Evolutionary conservation across 352 stramenopile genomes (phyloP), one percentile per base, ranked within the genome.

Genomic region (Pythium graminicola): DNA sequence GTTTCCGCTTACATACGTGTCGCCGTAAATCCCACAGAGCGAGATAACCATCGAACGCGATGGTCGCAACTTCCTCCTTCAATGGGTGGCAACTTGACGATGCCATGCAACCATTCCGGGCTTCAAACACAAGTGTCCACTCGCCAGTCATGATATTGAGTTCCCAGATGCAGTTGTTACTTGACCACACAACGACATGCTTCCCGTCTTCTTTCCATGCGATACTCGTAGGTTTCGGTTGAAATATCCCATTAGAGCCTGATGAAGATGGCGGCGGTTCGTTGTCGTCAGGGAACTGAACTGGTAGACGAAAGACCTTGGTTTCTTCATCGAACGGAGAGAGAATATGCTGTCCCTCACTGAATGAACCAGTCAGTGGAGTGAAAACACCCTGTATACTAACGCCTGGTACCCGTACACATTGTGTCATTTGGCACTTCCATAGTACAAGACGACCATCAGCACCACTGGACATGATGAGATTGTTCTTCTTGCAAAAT

Each of bases 121-220:
- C 70, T 63, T 89, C 75, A 58, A 83, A 79, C 1, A 86, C 35
- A 6, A 85, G 35, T 20, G 46, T 57, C 75, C 78, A 89, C 35
- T 75, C 62, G 13, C 72, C 71, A 1, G 54, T 61, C 0, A 31
- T 36, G 38, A 79, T 46, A 31, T 79, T 65, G 9, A 81, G 69
- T 28, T 89, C 78, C 73, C 74, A 89, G 48, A 89, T 65, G 23
- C 67, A 81, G 32, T 78, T 86, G n/a, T 60, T 71, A 46, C 62
- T 85, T 13, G 77, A 69, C 4, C 71, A 65, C 17, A 86, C 72
- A 29, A 85, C 52, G 4, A 84, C 54, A 11, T 40, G 48, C 19
- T 70, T 73, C 6, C 73, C 70, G 38, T 89, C 76, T 5, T 78
- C 70, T 44, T 70, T 79, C 73, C 72, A 83, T 11, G 66, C 53